phyloP scores from a whole-genome alignment of 805 yeast species.

The Candida boidinii region DNA sequence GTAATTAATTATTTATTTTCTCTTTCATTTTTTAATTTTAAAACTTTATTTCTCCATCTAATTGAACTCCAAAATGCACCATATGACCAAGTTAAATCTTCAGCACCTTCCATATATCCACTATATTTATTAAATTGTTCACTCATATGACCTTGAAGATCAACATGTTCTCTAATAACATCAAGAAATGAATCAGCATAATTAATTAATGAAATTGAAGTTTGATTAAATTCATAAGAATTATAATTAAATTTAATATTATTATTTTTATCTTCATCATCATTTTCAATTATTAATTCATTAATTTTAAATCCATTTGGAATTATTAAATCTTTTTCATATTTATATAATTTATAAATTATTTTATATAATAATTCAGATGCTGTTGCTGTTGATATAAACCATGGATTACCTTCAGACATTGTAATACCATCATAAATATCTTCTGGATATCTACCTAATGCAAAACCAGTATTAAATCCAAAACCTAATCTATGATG shows the following conservation, averaged over 20 bases:
- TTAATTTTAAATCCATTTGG: slow-evolving; percentile 14
- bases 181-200: slow-evolving; percentile 63
- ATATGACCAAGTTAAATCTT: slow-evolving; percentile 85
- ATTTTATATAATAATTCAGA: slow-evolving; percentile 53
- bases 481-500: slow-evolving; percentile 31
- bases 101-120: slow-evolving; percentile 87
- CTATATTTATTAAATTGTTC: slow-evolving; percentile 79
- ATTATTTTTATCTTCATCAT: slow-evolving; percentile 3
- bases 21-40: slow-evolving; percentile 14
- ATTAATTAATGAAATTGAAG: slow-evolving; percentile 36
- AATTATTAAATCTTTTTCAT: slow-evolving; percentile 33
- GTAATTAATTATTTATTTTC: background rate
- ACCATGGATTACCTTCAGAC: slow-evolving; percentile 91
- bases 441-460: slow-evolving; percentile 94
- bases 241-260: slow-evolving; percentile 25
- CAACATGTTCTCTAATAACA: slow-evolving; percentile 51
- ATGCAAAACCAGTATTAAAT: slow-evolving; percentile 44
- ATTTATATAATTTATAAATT: slow-evolving; percentile 33
- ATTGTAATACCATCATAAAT: slow-evolving; percentile 67
- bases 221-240: slow-evolving; percentile 34
- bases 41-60: slow-evolving; percentile 48
- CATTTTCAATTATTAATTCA: slow-evolving; percentile 15
- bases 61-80: slow-evolving; percentile 65
- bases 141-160: slow-evolving; percentile 63
- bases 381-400: slow-evolving; percentile 65